phyloP scores from a whole-genome alignment of 1,284 basidiomycete species.

The Agaricales sp. region DNA sequence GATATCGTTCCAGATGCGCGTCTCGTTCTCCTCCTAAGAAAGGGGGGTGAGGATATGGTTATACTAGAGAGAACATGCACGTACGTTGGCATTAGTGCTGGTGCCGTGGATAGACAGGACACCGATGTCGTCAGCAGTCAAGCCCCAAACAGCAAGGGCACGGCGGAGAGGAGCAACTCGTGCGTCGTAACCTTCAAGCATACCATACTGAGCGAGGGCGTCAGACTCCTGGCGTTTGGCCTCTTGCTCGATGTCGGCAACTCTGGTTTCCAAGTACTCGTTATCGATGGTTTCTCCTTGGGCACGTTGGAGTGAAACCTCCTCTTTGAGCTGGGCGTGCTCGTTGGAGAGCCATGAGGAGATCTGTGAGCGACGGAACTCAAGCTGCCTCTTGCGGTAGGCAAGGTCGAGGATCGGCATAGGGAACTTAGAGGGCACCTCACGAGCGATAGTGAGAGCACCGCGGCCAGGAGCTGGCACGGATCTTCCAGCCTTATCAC shows the following conservation, averaged over 20 bases:
- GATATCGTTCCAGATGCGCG: conserved; percentile 92
- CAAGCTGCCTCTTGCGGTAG: conserved; percentile 85
- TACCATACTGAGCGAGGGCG: conserved; percentile 82
- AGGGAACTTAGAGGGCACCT: conserved; percentile 68
- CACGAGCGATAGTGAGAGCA: conserved; percentile 77
- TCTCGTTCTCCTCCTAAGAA: conserved; percentile 90
- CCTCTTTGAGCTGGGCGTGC: conserved; percentile 71
- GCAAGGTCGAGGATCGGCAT: conserved; percentile 71
- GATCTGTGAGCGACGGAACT: conserved; percentile 90
- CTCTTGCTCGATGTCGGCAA: conserved; percentile 82
- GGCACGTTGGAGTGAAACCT: conserved; percentile 54
- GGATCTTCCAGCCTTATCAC: conserved; percentile 92
- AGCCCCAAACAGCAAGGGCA: conserved; percentile 92
- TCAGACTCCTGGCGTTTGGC: conserved; percentile 87
- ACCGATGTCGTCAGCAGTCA: conserved; percentile 88
- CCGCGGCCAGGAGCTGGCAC: conserved; percentile 91
- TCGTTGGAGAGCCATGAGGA: conserved; percentile 90
- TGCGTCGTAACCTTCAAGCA: conserved; percentile 86
- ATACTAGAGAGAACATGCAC: conserved; percentile 13
- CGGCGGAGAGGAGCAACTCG: conserved; percentile 85
- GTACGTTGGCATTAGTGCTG: conserved; percentile 87
- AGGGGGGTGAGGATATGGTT: conserved; percentile 5
- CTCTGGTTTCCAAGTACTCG: conserved; percentile 62
- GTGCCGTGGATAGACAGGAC: conserved; percentile 89
- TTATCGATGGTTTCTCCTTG: conserved; percentile 47